A percentile compares a stretch with the other conserved stretches of the same genome.
These are phyloP conservation scores for Penicillium odoratum DNA, from an alignment of 495 filamentous ascomycete species.

Conservation along the genomic window DNA sequence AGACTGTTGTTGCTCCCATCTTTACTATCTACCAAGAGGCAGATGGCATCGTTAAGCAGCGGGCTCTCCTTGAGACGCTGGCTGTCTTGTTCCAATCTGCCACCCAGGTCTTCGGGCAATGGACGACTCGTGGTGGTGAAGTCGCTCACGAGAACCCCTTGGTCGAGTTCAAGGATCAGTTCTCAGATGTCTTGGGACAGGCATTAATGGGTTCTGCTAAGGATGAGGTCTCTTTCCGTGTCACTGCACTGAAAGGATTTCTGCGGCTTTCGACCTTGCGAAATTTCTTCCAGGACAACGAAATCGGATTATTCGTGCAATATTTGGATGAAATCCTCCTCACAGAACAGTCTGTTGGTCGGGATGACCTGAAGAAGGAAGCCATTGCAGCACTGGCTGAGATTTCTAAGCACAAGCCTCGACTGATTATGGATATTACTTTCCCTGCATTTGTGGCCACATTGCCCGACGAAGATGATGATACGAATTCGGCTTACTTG, in stretches of 20 bases:
- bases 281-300: conserved; percentile 60
- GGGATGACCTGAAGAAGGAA: conserved; percentile 59
- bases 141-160: conserved; percentile 51
- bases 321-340: conserved; percentile 66
- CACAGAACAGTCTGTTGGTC: conserved; percentile 55
- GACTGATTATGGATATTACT: conserved; percentile 68
- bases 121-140: conserved; percentile 45
- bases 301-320: conserved; percentile 63
- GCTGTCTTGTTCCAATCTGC: conserved; percentile 59
- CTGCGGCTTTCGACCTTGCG: conserved; percentile 55
- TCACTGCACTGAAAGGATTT: conserved; percentile 60
- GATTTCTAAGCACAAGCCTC: conserved; percentile 65
- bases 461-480: conserved; percentile 59
- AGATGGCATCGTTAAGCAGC: conserved; percentile 64
- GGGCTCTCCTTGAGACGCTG: conserved; percentile 65
- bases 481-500: conserved; percentile 46
- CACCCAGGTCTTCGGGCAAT: conserved; percentile 56
- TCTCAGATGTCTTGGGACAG: conserved; percentile 60
- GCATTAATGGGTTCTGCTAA: conserved; percentile 61
- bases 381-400: conserved; percentile 64
- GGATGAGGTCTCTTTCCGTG: conserved; percentile 66
- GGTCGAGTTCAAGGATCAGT: conserved; percentile 57
- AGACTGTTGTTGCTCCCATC: conserved; percentile 58
- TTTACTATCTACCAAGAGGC: conserved; percentile 64
- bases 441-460: conserved; percentile 73